Evolutionary conservation across 805 yeast species (phyloP).

Genomic region (Candida saitoana): DNA sequence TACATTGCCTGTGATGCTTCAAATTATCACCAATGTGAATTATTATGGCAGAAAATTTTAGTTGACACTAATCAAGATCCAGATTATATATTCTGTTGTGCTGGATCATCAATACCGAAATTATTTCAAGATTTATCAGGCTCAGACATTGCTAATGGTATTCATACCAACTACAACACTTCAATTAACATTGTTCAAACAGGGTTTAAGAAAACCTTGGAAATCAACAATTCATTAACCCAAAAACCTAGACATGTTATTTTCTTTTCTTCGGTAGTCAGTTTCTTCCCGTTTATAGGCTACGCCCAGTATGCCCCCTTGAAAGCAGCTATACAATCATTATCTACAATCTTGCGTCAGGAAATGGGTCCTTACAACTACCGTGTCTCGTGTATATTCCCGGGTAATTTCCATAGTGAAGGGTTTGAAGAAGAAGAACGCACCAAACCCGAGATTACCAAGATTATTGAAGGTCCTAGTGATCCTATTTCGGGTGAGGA

Average conservation of each 20-base stretch:
- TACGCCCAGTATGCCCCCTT: slow-evolving; percentile 87
- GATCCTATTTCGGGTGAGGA: slow-evolving; percentile 59
- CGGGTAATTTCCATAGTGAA: slow-evolving; percentile 88
- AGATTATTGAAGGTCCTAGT: slow-evolving; percentile 80
- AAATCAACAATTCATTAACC: slow-evolving; percentile 6
- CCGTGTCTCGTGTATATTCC: slow-evolving; percentile 69
- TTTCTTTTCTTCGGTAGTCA: slow-evolving; percentile 67
- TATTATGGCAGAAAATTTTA: slow-evolving; percentile 36
- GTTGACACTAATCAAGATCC: slow-evolving; percentile 40
- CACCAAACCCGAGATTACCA: slow-evolving; percentile 84
- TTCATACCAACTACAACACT: slow-evolving; percentile 67
- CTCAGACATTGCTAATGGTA: slow-evolving; percentile 56
- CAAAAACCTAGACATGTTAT: slow-evolving; percentile 52
- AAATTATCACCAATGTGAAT: slow-evolving; percentile 45
- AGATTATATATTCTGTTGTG: slow-evolving; percentile 78
- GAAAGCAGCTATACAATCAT: slow-evolving; percentile 75
- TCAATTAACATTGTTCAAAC: slow-evolving; percentile 70
- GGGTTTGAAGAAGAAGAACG: slow-evolving; percentile 78
- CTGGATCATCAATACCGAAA: slow-evolving; percentile 81
- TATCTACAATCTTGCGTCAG: slow-evolving; percentile 76
- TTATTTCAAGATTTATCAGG: slow-evolving; percentile 65
- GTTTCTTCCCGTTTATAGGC: slow-evolving; percentile 86
- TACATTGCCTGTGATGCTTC: slow-evolving; percentile 67
- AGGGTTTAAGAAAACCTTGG: slow-evolving; percentile 40
- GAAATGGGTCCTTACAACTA: slow-evolving; percentile 68